Base-by-base conservation (phyloP, 495 filamentous ascomycete genomes). In the Penicillium coprophilum region DNA sequence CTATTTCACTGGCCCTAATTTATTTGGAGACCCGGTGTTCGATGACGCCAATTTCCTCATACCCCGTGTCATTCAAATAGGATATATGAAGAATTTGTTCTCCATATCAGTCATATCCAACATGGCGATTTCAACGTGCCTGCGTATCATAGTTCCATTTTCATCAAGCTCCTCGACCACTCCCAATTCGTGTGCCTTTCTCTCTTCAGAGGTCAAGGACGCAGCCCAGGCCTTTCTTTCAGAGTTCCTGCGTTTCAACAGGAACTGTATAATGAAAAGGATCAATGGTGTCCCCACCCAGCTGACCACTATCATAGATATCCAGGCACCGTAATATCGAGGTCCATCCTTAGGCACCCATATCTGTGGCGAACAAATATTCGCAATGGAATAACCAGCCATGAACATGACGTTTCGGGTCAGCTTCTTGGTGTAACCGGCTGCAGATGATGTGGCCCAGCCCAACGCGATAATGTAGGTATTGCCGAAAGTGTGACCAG, bases 71-170 rank as follows among this genome's bases (percentile, higher is more conserved):
- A n/a, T 38, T 3, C 15, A 46, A 13, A 46, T 46, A 12, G 64
- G 64, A 53, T 67, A 67, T 19, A 67, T 55, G 30, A 67, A 67
- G 17, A 40, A 62, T 39, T 52, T 62, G 36, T 67, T 67, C 56
- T 67, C 62, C 59, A 65, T 46, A 28, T 67, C 64, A 23, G 64
- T 67, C 59, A 67, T 46, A 58, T 67, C 64, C 57, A 67, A 39
- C 47, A 62, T 31, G 12, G 64, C 47, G 21, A 67, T 21, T 40
- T 67, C 64, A 13, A 65, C 64, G 43, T 65, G 51, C 32, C 21
- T 53, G 32, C 38, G 46, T 20, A 60, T 59, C 30, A 56, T 32
- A 9, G 45, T 28, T 6, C 63, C 63, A 43, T 48, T 50, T 27
- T 60, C 61, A 47, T 61, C 61, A 39, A 55, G 1, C 55, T 66